Evolutionary conservation across 2,329 filamentous ascomycete species (phyloP).

Genomic region (Plenodomus lindquistii): DNA sequence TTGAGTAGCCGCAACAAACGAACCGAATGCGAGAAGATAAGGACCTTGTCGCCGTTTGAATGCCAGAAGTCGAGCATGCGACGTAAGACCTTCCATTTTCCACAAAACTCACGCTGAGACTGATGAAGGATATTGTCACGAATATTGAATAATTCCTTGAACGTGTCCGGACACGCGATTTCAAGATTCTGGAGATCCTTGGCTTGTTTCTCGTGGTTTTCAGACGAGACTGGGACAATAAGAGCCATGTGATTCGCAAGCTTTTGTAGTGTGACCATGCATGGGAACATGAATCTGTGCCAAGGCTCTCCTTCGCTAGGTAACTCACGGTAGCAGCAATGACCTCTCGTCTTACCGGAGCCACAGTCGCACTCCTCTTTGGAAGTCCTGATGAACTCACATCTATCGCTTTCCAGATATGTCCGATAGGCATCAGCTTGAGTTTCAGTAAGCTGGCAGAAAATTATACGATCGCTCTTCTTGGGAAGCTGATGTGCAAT

Average conservation of each 20-base stretch:
- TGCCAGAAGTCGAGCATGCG: slow-evolving; percentile 91
- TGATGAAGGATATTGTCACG: slow-evolving; percentile 80
- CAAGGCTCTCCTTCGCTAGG: slow-evolving; percentile 63
- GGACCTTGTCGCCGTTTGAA: slow-evolving; percentile 85
- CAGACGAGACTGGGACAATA: slow-evolving; percentile 70
- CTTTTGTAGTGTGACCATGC: slow-evolving; percentile 81
- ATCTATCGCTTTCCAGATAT: slow-evolving; percentile 73
- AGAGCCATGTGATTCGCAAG: slow-evolving; percentile 91
- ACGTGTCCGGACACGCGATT: slow-evolving; percentile 73
- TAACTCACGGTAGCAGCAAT: slow-evolving; percentile 72
- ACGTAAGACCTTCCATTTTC: slow-evolving; percentile 92
- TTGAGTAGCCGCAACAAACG: slow-evolving; percentile 81
- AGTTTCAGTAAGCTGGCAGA: slow-evolving; percentile 83
- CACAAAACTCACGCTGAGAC: slow-evolving; percentile 88
- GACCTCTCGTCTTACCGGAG: slow-evolving; percentile 72
- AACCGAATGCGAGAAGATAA: slow-evolving; percentile 94
- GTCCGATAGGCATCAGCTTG: slow-evolving; percentile 84
- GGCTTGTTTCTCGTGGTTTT: slow-evolving; percentile 72
- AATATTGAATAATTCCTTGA: slow-evolving; percentile 72
- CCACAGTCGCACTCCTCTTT: slow-evolving; percentile 71
- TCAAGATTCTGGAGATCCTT: slow-evolving; percentile 76
- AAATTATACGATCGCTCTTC: slow-evolving; percentile 92
- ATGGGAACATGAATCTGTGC: slow-evolving; percentile 81
- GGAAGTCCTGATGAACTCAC: slow-evolving; percentile 69
- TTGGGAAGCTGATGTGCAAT: slow-evolving; percentile 92